phyloP scores from a whole-genome alignment of 805 yeast species.

The Myxozyma melibiosi region DNA sequence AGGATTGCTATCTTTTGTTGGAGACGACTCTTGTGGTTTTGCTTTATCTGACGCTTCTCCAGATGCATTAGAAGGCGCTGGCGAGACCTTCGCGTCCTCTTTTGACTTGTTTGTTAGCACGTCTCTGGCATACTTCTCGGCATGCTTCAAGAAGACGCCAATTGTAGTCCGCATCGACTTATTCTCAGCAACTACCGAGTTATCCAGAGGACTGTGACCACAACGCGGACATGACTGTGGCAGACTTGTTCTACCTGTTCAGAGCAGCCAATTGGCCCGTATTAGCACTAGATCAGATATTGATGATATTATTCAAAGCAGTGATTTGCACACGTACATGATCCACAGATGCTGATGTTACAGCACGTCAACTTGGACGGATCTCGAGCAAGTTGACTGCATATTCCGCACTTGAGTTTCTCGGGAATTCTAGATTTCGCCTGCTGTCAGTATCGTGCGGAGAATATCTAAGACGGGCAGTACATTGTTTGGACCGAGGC shows the following conservation, averaged over 20 bases:
- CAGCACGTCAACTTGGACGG: constrained; percentile 29
- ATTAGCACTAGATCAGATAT: too few relatives aligned
- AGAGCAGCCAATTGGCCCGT: not conserved
- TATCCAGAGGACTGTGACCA: constrained; percentile 12
- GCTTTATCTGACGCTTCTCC: too few relatives aligned
- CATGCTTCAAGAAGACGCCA: constrained; percentile 29
- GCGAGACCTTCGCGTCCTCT: too few relatives aligned
- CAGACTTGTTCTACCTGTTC: constrained; percentile 21
- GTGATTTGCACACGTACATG: constrained; percentile 13
- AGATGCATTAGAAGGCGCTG: too few relatives aligned
- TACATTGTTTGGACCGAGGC: too few relatives aligned
- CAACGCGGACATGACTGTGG: constrained; percentile 24
- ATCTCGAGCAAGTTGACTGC: constrained; percentile 28
- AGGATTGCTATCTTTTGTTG: too few relatives aligned
- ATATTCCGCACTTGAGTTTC: constrained; percentile 22
- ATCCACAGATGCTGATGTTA: constrained; percentile 27
- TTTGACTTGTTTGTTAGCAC: constrained; percentile 7
- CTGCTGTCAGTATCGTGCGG: too few relatives aligned
- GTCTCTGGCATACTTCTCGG: constrained; percentile 28
- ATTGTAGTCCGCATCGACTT: constrained; percentile 27
- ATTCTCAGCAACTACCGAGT: constrained; percentile 15
- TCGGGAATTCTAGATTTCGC: constrained; percentile 30
- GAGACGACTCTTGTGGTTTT: not conserved
- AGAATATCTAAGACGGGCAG: not conserved
- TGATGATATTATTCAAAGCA: not conserved